Evolutionary conservation across 306 rosid genomes (phyloP).

Genomic region (Castanea crenata): DNA sequence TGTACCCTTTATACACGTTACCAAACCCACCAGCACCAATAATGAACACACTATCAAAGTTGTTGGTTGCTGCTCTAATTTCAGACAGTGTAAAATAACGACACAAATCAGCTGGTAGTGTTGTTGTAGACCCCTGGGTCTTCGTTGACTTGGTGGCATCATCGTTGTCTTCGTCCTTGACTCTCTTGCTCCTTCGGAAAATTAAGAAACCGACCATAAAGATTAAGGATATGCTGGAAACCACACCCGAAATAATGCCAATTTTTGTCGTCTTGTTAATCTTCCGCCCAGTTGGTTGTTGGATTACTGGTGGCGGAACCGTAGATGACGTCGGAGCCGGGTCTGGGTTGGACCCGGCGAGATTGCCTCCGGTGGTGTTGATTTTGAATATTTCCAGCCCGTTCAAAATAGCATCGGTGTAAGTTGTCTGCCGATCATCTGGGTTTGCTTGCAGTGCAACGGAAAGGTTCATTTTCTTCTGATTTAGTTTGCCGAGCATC

Average conservation of each 20-base stretch:
- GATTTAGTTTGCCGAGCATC: background rate
- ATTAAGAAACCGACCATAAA: background rate
- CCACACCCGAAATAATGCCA: constrained; percentile 6
- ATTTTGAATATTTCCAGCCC: constrained; percentile 56
- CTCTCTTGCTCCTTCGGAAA: background rate
- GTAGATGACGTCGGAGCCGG: background rate
- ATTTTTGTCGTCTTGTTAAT: background rate
- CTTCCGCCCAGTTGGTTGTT: background rate
- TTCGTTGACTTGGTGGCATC: background rate
- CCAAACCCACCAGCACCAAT: constrained; percentile 58
- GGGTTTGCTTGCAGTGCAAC: constrained; percentile 28
- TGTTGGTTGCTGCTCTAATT: constrained; percentile 26
- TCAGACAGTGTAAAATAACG: constrained; percentile 33
- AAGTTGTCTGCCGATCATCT: background rate
- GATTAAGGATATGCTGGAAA: background rate
- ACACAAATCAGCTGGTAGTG: constrained; percentile 27
- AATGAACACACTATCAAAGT: constrained; percentile 35
- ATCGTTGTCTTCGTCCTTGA: background rate
- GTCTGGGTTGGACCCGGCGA: constrained; percentile 44
- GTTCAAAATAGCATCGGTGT: constrained; percentile 31
- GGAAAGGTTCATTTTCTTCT: constrained; percentile 24
- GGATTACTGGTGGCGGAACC: background rate
- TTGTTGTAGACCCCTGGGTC: background rate
- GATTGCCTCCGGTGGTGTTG: constrained; percentile 9
- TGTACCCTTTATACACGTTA: constrained; percentile 42